A percentile compares a stretch with the other conserved stretches of the same genome.
These are phyloP conservation scores for Aquilaria agallochum DNA, from an alignment of 441 rosid genomes.

Conservation along the genomic window DNA sequence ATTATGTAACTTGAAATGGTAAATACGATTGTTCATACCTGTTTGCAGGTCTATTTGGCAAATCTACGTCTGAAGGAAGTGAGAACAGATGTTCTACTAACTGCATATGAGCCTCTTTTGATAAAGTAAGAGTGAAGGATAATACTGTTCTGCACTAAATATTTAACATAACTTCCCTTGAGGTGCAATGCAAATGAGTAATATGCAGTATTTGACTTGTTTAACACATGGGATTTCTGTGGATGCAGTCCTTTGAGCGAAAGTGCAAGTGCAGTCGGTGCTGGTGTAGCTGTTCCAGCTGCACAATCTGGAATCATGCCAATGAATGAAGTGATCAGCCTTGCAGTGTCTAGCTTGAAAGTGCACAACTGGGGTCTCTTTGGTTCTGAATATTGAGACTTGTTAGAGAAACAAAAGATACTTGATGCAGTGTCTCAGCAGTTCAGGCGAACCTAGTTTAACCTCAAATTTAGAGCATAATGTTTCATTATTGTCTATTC, in stretches of 20 bases:
- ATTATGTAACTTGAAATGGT: constrained; percentile 6
- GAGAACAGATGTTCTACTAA: constrained; percentile 62
- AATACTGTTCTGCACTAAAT: not conserved
- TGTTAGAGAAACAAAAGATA: not conserved
- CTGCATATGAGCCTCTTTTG: constrained; percentile 66
- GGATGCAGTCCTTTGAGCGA: constrained; percentile 72
- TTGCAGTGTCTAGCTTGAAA: constrained; percentile 63
- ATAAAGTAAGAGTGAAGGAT: constrained; percentile 51
- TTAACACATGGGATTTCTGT: constrained; percentile 1
- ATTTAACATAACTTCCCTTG: not conserved
- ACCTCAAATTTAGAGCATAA: too few species aligned
- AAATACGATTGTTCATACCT: constrained; percentile 1
- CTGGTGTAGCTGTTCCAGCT: constrained; percentile 68
- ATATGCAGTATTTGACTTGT: not conserved
- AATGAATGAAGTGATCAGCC: constrained; percentile 64
- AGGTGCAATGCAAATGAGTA: too few species aligned
- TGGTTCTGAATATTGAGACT: constrained; percentile 22
- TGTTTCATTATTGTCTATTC: too few species aligned
- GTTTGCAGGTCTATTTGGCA: constrained; percentile 64
- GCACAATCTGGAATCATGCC: constrained; percentile 55
- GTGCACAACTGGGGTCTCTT: constrained; percentile 81
- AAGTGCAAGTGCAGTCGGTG: constrained; percentile 63
- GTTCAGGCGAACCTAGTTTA: too few species aligned
- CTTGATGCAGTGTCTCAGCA: too few species aligned
- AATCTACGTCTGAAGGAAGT: constrained; percentile 73